phyloP scores from a whole-genome alignment of 345 rosid species.

The Citropsis articulata region DNA sequence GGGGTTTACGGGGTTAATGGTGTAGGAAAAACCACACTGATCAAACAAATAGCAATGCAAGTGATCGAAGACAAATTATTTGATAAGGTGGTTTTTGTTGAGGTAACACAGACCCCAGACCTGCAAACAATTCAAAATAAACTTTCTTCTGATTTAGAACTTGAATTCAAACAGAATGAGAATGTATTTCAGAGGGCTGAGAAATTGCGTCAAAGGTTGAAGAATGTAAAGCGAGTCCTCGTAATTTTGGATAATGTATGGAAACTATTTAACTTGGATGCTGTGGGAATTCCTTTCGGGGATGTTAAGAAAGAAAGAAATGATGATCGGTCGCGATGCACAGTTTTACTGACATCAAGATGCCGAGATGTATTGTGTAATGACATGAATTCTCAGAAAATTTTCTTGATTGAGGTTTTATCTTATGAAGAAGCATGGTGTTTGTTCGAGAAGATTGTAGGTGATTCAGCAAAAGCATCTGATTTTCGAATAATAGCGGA shows the following conservation, averaged over 20 bases:
- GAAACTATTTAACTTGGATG: neutral
- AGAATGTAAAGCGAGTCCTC: too few relatives aligned
- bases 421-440: conserved; percentile 5
- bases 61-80: too few relatives aligned
- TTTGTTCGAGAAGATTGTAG: neutral
- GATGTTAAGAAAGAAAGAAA: neutral
- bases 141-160: neutral
- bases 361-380: neutral
- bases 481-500: neutral
- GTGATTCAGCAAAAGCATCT: neutral
- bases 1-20: too few relatives aligned
- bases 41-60: neutral
- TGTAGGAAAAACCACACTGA: conserved; percentile 18
- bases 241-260: conserved; percentile 3
- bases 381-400: conserved; percentile 11
- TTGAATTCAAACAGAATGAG: neutral
- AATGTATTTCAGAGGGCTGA: conserved; percentile 5
- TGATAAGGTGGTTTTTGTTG: too few relatives aligned
- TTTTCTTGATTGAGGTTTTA: conserved; percentile 1
- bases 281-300: conserved; percentile 6
- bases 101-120: neutral
- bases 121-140: conserved; percentile 9
- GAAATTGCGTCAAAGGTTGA: neutral
- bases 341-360: neutral
- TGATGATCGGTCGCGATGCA: conserved; percentile 7